Percentiles rank a stretch among this genome's conserved stretches.
These are phyloP conservation scores for Aspergillus brasiliensis DNA, from an alignment of 2,329 filamentous ascomycete species.

Conservation along the genomic window DNA sequence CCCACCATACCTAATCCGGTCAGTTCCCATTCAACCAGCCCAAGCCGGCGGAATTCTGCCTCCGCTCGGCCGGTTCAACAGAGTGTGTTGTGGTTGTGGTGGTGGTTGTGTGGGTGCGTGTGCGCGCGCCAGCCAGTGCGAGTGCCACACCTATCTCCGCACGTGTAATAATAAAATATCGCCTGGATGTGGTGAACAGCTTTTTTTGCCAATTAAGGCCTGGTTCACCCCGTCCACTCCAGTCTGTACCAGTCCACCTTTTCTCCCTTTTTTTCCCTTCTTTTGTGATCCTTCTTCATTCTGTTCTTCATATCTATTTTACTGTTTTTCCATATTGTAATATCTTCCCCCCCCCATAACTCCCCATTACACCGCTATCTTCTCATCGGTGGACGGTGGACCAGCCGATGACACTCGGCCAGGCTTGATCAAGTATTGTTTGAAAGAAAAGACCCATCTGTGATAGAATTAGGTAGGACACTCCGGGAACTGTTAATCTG, in stretches of 20 bases:
- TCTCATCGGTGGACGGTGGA: constrained; percentile 10
- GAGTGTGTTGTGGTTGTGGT: not conserved
- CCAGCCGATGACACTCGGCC: constrained; percentile 3
- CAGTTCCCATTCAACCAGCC: constrained; percentile 36
- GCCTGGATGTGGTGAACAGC: constrained; percentile 5
- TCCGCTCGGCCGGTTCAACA: constrained; percentile 33
- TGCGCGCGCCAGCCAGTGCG: not conserved
- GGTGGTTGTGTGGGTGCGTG: too few species aligned
- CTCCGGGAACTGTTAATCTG: not conserved
- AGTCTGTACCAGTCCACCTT: constrained; percentile 12
- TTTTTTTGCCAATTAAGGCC: constrained; percentile 10
- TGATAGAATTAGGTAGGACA: constrained; percentile 10
- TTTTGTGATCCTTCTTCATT: constrained; percentile 8
- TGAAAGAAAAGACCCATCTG: not conserved
- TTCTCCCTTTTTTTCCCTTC: constrained; percentile 8
- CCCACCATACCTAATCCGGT: constrained; percentile 38
- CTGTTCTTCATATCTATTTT: constrained; percentile 35
- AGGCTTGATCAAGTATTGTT: constrained; percentile 2
- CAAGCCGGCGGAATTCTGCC: constrained; percentile 19
- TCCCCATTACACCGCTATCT: constrained; percentile 10
- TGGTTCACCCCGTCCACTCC: not conserved
- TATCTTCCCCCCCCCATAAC: constrained; percentile 5
- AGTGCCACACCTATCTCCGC: constrained; percentile 10
- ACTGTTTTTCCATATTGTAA: constrained; percentile 9
- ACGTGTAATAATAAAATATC: constrained; percentile 11